Base-by-base conservation (phyloP, 495 filamentous ascomycete species). In the Aspergillus affinis region DNA sequence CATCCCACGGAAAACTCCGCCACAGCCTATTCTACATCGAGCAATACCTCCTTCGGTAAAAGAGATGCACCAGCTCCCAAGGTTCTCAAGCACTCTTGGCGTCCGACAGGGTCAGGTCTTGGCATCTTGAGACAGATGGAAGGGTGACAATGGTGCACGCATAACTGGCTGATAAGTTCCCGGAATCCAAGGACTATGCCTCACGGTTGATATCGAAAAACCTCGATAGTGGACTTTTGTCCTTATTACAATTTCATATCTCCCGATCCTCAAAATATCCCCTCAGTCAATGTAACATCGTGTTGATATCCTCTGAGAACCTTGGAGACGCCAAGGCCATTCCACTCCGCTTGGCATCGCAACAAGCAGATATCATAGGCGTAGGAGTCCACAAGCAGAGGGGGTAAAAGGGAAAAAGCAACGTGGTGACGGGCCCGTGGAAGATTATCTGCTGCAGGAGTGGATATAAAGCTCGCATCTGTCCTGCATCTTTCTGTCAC, bases 321-420 rank as follows among this genome's bases (percentile, higher is more conserved):
- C 64, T 67, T 67, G 62, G 59, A 51, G 64, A 55, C 51, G 59
- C 64, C 64, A 67, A 67, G 64, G 30, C 52, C 57, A 29, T 58
- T 59, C 58, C 61, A 19, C 51, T 51, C 8, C 13, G 52, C 63
- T 65, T 65, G 63, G 63, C 63, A 51, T 27, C 10, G 30, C 17
- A 46, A 23, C 45, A 5, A 57, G 18, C 51, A 23, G 20, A 23
- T 32, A 51, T 17, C 56, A 30, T 51, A 46, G 26, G 18, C 48
- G 26, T 51, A 23, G 32, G 21, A 55, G 18, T 9, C 30, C 30
- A n/a, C 20, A 5, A 32, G 29, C 10, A 46, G 53, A 55, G 12
- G 30, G 51, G 18, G 20, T 45, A 45, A 46, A 32, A 55, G 23
- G 20, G 30, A 20, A 13, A 45, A 55, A 36, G 6, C 12, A n/a